These are phyloP conservation scores for Karstenula rhodostoma DNA, from an alignment of 2,329 filamentous ascomycete species.

Conservation along the genomic window DNA sequence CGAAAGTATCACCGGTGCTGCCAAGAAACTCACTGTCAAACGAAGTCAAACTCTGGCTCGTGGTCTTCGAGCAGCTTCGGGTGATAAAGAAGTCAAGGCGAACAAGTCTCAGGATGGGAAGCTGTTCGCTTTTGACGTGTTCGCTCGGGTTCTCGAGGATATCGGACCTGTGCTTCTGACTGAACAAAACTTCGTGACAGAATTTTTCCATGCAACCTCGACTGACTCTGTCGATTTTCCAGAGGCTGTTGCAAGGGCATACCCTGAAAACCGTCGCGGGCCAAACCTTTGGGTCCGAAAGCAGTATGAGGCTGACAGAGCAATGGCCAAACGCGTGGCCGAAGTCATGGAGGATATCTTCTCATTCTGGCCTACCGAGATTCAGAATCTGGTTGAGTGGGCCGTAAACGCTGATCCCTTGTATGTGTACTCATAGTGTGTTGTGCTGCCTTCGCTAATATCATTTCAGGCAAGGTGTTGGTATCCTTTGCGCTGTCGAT, in stretches of 20 bases:
- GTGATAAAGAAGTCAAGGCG: slow-evolving; percentile 64
- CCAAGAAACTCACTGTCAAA: slow-evolving; percentile 92
- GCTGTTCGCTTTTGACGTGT: slow-evolving; percentile 80
- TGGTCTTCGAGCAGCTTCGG: slow-evolving; percentile 72
- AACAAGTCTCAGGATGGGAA: slow-evolving; percentile 71
- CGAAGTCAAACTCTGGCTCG: slow-evolving; percentile 86
- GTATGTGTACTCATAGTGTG: slow-evolving; percentile 60
- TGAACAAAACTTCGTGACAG: slow-evolving; percentile 97
- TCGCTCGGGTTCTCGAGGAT: slow-evolving; percentile 81
- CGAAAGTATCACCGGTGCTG: slow-evolving; percentile 71
- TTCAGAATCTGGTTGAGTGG: slow-evolving; percentile 85
- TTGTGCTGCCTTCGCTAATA: slow-evolving; percentile 28
- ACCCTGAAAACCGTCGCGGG: slow-evolving; percentile 73
- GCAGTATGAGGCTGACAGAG: slow-evolving; percentile 87
- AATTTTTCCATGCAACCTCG: slow-evolving; percentile 95
- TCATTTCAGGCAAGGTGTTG: slow-evolving; percentile 79
- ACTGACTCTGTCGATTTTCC: slow-evolving; percentile 82
- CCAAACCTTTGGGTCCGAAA: slow-evolving; percentile 77
- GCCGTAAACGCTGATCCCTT: slow-evolving; percentile 80
- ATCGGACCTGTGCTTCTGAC: slow-evolving; percentile 83
- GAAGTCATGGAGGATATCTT: slow-evolving; percentile 90
- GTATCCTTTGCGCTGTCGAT: slow-evolving; percentile 82
- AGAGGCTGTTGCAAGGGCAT: slow-evolving; percentile 73
- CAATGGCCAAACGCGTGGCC: slow-evolving; percentile 83
- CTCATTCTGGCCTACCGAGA: slow-evolving; percentile 78